Conservation (phyloP, 2,329 filamentous ascomycete species). For the Coniella vitis region DNA sequence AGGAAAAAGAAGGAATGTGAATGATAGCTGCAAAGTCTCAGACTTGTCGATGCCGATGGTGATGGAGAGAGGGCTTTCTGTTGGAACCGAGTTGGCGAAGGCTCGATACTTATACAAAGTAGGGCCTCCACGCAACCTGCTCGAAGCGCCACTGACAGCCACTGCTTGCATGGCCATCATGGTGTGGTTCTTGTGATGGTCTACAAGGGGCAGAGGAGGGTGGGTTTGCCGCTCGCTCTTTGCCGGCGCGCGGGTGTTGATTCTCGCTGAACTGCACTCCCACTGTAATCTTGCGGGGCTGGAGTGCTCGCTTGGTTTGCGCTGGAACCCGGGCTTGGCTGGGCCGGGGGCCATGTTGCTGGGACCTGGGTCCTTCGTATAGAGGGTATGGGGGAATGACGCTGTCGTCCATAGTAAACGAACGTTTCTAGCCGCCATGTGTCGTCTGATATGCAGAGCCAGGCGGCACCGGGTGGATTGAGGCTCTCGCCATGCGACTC, state of each 20-base stretch:
- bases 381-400: too few relatives aligned
- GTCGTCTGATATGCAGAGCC: not conserved
- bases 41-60: slow-evolving; percentile 10
- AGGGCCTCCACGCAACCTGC: too few relatives aligned
- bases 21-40: slow-evolving; percentile 4
- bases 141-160: not conserved
- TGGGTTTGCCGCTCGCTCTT: not conserved
- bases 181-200: not conserved
- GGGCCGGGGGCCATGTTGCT: not conserved
- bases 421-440: slow-evolving; percentile 12
- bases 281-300: slow-evolving; percentile 13
- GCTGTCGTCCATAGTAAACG: not conserved
- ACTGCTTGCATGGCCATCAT: too few relatives aligned
- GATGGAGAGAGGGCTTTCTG: slow-evolving; percentile 4
- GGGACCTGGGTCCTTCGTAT: too few relatives aligned
- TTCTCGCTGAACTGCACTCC: not conserved
- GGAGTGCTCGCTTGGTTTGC: not conserved
- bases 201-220: not conserved
- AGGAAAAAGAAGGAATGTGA: slow-evolving; percentile 9
- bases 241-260: not conserved
- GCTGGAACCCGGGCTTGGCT: not conserved
- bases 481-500: not conserved
- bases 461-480: not conserved
- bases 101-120: too few relatives aligned
- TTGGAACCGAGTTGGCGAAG: not conserved